phyloP scores from a whole-genome alignment of 805 yeast genomes.

The Isabelozyma pseudorhagii region DNA sequence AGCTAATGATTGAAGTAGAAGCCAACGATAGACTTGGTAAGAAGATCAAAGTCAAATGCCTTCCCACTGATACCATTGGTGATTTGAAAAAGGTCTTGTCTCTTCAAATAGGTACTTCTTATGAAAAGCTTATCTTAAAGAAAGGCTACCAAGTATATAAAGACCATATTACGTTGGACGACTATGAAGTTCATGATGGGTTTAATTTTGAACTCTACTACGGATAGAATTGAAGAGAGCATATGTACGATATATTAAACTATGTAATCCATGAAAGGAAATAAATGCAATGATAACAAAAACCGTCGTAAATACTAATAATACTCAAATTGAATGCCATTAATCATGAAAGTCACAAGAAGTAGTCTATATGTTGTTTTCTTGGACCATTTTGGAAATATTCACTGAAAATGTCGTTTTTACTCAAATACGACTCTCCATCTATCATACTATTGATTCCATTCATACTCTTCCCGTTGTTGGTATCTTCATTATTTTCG shows the following conservation, averaged over 20 bases:
- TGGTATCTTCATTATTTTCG: slow-evolving; percentile 68
- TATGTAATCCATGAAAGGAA: slow-evolving; percentile 1
- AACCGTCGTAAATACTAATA: neutral
- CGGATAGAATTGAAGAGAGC: slow-evolving; percentile 26
- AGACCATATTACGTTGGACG: slow-evolving; percentile 89
- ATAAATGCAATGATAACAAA: neutral
- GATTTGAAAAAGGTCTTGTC: slow-evolving; percentile 85
- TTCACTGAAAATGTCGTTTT: slow-evolving; percentile 20
- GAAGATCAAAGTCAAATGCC: slow-evolving; percentile 83
- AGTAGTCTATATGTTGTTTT: slow-evolving; percentile 49
- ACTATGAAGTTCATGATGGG: slow-evolving; percentile 90
- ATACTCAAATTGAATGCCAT: neutral
- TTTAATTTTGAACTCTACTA: slow-evolving; percentile 83
- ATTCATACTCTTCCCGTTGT: slow-evolving; percentile 38
- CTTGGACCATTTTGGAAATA: slow-evolving; percentile 24
- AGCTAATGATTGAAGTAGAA: slow-evolving; percentile 36
- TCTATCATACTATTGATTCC: slow-evolving; percentile 15
- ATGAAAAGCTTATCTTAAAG: slow-evolving; percentile 66
- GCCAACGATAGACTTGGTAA: slow-evolving; percentile 70
- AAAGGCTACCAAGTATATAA: slow-evolving; percentile 83
- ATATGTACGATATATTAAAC: neutral
- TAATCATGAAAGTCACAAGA: slow-evolving; percentile 26
- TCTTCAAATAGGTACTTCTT: slow-evolving; percentile 74
- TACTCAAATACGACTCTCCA: slow-evolving; percentile 7
- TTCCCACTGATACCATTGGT: slow-evolving; percentile 80